A percentile compares a stretch with the other conserved stretches of the same genome.
These are phyloP conservation scores for Irpex sp. DNA, from an alignment of 1,284 basidiomycete genomes.

Conservation along the genomic window DNA sequence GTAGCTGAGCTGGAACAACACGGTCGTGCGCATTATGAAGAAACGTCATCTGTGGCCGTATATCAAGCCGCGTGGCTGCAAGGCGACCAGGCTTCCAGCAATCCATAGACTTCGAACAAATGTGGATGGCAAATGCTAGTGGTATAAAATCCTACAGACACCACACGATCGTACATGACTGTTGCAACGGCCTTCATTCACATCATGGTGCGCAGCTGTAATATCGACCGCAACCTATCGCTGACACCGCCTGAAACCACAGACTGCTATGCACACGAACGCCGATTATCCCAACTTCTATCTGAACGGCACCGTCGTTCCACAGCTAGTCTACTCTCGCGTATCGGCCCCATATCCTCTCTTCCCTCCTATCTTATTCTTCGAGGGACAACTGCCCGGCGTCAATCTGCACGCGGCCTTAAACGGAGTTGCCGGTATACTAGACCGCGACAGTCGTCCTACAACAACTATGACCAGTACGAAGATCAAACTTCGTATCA, in stretches of 20 bases:
- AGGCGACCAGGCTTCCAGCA: not conserved
- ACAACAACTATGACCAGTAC: not conserved
- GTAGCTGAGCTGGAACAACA: not conserved
- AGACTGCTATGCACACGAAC: not conserved
- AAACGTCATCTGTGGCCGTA: not conserved
- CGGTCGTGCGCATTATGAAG: not conserved
- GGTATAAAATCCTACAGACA: not conserved
- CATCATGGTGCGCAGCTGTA: not conserved
- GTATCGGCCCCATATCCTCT: not conserved
- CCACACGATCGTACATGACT: not conserved
- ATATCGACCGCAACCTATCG: not conserved
- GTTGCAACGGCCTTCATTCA: not conserved
- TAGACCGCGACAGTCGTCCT: not conserved
- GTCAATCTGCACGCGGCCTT: not conserved
- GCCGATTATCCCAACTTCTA: not conserved
- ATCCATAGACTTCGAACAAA: not conserved
- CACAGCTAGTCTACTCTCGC: not conserved
- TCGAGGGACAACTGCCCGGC: not conserved
- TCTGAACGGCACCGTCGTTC: not conserved
- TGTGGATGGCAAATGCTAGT: not conserved
- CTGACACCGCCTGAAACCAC: not conserved
- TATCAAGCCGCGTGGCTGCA: not conserved
- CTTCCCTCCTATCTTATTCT: not conserved
- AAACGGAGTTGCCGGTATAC: not conserved
- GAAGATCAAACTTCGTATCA: not conserved